Percentiles rank a stretch among this genome's conserved stretches.
These are phyloP conservation scores for Hymenoscyphus fraxineus DNA, from an alignment of 2,329 filamentous ascomycete species.

Conservation along the genomic window DNA sequence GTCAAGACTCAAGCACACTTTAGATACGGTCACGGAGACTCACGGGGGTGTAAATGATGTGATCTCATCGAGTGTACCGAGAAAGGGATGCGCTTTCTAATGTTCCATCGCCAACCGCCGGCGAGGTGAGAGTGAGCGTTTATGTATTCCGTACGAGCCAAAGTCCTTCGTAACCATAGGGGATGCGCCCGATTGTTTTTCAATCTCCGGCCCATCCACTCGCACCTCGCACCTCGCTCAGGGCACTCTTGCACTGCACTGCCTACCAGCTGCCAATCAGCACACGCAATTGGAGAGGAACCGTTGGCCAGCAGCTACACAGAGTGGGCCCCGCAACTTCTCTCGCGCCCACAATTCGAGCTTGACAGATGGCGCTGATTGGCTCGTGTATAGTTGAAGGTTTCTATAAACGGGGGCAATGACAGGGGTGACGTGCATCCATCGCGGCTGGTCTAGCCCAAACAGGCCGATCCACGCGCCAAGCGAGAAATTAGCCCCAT, in stretches of 20 bases:
- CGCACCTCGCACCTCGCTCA: not conserved
- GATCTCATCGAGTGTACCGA: too few relatives aligned
- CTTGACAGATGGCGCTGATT: not conserved
- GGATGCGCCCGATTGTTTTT: too few relatives aligned
- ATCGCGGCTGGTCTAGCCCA: not conserved
- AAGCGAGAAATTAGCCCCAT: not conserved
- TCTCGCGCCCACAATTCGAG: not conserved
- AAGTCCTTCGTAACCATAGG: too few relatives aligned
- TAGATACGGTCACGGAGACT: too few relatives aligned
- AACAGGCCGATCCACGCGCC: constrained; percentile 1
- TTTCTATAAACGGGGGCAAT: not conserved
- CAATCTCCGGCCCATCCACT: too few relatives aligned
- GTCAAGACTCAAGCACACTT: too few relatives aligned
- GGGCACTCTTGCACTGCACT: not conserved
- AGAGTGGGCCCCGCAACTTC: not conserved
- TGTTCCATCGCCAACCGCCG: too few relatives aligned
- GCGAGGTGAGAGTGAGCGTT: too few relatives aligned
- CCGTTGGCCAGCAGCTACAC: not conserved
- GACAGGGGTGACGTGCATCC: not conserved
- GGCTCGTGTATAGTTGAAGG: not conserved
- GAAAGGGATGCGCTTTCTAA: too few relatives aligned
- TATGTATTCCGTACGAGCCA: too few relatives aligned
- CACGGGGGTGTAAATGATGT: too few relatives aligned
- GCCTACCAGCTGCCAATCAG: not conserved
- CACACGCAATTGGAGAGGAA: not conserved